Percentiles rank a stretch among this genome's conserved stretches.
These are phyloP conservation scores for Candida methanosorbosa DNA, from an alignment of 805 yeast genomes.

Conservation along the genomic window DNA sequence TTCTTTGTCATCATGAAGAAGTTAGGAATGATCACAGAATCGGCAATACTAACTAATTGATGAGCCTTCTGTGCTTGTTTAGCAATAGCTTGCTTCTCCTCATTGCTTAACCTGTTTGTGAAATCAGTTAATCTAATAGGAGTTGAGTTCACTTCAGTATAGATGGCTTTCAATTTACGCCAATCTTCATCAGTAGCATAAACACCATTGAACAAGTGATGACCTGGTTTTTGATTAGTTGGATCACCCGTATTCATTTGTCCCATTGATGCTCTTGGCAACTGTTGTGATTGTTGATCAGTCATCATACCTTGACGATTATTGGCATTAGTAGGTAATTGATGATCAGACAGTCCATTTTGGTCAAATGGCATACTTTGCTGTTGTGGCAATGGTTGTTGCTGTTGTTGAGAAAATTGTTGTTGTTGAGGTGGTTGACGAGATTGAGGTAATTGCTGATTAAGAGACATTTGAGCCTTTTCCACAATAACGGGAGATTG, in stretches of 20 bases:
- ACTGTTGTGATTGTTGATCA: slow-evolving; percentile 1
- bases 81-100: slow-evolving; percentile 54
- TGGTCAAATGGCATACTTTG: slow-evolving; percentile 11
- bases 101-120: slow-evolving; percentile 49
- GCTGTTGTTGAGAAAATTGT: slow-evolving; percentile 5
- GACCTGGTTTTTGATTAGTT: background rate
- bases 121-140: slow-evolving; percentile 62
- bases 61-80: slow-evolving; percentile 45
- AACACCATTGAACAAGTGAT: slow-evolving; percentile 20
- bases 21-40: slow-evolving; percentile 62
- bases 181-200: slow-evolving; percentile 53
- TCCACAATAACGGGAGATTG: slow-evolving; percentile 1
- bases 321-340: slow-evolving; percentile 25
- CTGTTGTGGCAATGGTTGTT: slow-evolving; percentile 8
- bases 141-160: slow-evolving; percentile 60
- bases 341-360: too few relatives aligned
- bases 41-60: slow-evolving; percentile 59
- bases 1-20: slow-evolving; percentile 71
- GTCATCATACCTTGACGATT: background rate
- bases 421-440: slow-evolving; percentile 8
- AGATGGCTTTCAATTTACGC: slow-evolving; percentile 49
- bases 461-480: slow-evolving; percentile 2
- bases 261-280: slow-evolving; percentile 1
- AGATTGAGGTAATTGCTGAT: slow-evolving; percentile 5
- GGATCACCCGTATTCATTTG: background rate